Evolutionary conservation across 176 grass and related monocot species (phyloP), one percentile per base, ranked within the genome.

Genomic region (Eragrostis nindensis): DNA sequence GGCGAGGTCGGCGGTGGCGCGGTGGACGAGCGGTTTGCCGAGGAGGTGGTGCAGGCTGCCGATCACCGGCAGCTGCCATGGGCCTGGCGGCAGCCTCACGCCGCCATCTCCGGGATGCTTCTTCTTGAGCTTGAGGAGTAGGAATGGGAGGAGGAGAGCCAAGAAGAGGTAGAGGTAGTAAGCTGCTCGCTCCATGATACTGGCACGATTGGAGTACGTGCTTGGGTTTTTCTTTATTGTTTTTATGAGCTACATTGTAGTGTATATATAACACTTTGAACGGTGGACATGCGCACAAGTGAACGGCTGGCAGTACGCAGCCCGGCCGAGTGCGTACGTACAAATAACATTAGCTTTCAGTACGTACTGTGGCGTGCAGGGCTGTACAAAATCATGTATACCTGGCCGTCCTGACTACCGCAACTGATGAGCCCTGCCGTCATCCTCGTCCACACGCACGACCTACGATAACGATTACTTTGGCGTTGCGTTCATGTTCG

Each of bases 31-130:
- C 70, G 26, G 70, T 6, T 70, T 46, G 19, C 43, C 24, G 70
- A 53, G 7, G 46, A 52, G 70, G 15, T 53, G 70, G 70, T 73
- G 47, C 13, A 73, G 47, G 25, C 47, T 73, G 69, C 69, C 69
- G 69, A 71, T 71, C 22, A 53, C 47, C 15, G 70, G 70, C 2
- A 73, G 70, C 1, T 7, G 70, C 70, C 70, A 52, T 47, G 70
- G 70, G 2, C 47, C 70, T 4, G 70, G 70, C 13, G 70, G 70
- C 7, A 73, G 47, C 47, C 26, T 73, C n/a, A 66, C 63, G 69
- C 12, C 69, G 9, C 48, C 1, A 5, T 3, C 13, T 5, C 6
- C 43, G 32, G 32, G 32, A 27, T 5, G 45, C 4, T 32, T 15
- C 14, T 16, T 16, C 69, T 17, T 27, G 42, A 48, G 21, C 53